Percentiles rank a stretch among this genome's conserved stretches.
Evolutionary conservation across 257 asterid genomes (phyloP).

Genomic region (Plantago major): DNA sequence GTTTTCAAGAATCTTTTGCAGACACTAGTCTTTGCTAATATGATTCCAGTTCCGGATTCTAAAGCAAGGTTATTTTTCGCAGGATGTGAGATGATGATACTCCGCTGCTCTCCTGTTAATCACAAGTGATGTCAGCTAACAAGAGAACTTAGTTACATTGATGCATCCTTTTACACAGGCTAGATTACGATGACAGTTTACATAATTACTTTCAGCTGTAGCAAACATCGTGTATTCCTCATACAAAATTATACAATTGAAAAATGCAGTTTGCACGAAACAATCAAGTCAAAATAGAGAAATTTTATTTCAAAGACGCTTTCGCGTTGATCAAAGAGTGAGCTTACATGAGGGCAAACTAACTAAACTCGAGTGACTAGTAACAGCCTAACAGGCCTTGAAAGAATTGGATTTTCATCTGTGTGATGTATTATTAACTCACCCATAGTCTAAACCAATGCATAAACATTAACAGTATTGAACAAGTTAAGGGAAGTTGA

Average conservation of each 20-base stretch:
- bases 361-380: not conserved
- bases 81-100: constrained; percentile 6
- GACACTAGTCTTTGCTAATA: not conserved
- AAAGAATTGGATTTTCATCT: not conserved
- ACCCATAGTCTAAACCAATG: not conserved
- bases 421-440: not conserved
- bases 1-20: no score
- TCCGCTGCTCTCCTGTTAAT: not conserved
- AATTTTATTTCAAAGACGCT: not conserved
- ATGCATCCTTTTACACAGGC: not conserved
- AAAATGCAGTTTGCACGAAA: no score
- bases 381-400: not conserved
- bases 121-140: not conserved
- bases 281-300: no score
- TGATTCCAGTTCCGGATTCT: not conserved
- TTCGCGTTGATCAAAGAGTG: not conserved
- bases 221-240: not conserved
- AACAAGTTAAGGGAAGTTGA: not conserved
- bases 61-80: not conserved
- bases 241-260: no score
- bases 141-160: not conserved
- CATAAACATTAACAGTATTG: not conserved
- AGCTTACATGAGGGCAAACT: not conserved
- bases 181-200: not conserved
- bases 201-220: not conserved